Base-by-base conservation (phyloP, 306 rosid genomes). In the Crotalaria pallida region DNA sequence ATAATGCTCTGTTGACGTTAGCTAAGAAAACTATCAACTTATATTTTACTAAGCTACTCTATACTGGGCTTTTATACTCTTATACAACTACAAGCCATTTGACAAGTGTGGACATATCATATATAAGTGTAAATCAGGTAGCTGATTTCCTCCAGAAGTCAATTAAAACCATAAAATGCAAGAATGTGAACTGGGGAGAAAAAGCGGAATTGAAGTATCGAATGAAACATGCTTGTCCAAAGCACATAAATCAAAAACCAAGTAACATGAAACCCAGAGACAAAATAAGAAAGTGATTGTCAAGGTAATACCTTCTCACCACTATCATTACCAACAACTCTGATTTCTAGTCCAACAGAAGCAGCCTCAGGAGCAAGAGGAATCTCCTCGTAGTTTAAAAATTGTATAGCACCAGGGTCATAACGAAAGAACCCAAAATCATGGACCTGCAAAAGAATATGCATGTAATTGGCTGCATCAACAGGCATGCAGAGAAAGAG, bases 261-360 rank as follows among this genome's bases (percentile, higher is more conserved):
- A 49, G 52, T 60, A 72, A 53, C 41, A 73, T n/a, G 49, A 68
- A 13, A 43, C 38, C 22, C n/a, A 62, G 27, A 63, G 62, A 69
- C 24, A 71, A 41, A 12, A 57, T 63, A 15, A 24, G 44, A 65
- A 23, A 55, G 64, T 44, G n/a, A 67, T 52, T 44, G 27, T 33
- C 18, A 67, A 53, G 73, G 49, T 24, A 53, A 68, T 90, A 93
- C 98, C 98, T 93, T 93, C 81, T 93, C 98, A 21, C 97, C 98
- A 74, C 98, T 93, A 73, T 93, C 98, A 79, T 93, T 93, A 56
- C 98, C 97, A 66, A 93, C 97, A 75, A 93, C 98, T 77, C 98
- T 87, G 69, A 93, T 93, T 81, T 93, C 97, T 55, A 93, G 86
- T 69, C 98, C 98, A 81, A 93, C 96, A 66, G 80, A 85, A 58